Percentiles rank a stretch among this genome's conserved stretches.
These are phyloP conservation scores for Fusarium globosum DNA, from an alignment of 2,329 filamentous ascomycete genomes.

Conservation along the genomic window DNA sequence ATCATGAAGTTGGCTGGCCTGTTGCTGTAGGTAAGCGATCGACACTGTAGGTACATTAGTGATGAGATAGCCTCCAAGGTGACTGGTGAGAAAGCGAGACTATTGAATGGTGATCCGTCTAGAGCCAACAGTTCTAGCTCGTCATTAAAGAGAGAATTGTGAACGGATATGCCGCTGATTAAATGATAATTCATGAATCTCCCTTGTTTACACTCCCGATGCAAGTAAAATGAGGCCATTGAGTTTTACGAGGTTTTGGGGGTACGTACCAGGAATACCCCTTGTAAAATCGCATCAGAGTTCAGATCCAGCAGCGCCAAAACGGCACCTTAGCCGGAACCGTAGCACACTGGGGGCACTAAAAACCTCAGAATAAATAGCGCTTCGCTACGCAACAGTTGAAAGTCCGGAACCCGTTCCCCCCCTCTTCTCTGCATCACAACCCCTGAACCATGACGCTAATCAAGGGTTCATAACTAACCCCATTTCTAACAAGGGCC, in stretches of 20 bases:
- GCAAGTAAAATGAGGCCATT: neutral
- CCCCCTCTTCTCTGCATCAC: slow-evolving; percentile 9
- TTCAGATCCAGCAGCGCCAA: neutral
- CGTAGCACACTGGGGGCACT: neutral
- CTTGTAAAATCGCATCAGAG: neutral
- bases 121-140: neutral
- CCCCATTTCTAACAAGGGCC: slow-evolving; percentile 2
- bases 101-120: neutral
- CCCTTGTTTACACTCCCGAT: neutral
- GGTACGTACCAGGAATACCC: neutral
- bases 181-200: neutral
- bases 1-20: neutral
- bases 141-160: neutral
- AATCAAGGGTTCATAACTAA: slow-evolving; percentile 12
- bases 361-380: neutral
- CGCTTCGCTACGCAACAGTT: slow-evolving; percentile 2
- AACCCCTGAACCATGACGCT: slow-evolving; percentile 3
- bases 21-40: neutral
- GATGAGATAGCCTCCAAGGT: neutral
- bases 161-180: neutral
- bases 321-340: neutral
- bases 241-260: neutral
- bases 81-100: neutral
- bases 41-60: neutral
- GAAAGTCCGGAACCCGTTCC: slow-evolving; percentile 5